Percentiles rank a stretch among this genome's conserved stretches.
phyloP scores from a whole-genome alignment of 306 rosid genomes.

The Prunus mira region DNA sequence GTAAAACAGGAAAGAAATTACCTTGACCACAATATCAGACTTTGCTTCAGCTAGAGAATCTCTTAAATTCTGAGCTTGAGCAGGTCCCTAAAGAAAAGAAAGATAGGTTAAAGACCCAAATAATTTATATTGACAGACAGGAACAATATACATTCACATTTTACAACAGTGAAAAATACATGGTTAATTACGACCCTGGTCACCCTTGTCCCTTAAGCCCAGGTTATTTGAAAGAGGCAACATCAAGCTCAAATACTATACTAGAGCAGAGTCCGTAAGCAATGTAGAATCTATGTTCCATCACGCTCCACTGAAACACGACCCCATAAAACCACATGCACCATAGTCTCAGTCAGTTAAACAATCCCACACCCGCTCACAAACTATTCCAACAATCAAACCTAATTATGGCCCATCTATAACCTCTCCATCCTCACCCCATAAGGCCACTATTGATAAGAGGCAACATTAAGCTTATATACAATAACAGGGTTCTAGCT shows the following conservation, averaged over 20 bases:
- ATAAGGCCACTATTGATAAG: no score
- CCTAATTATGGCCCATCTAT: not conserved
- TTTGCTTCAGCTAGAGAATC: constrained; percentile 85
- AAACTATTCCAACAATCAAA: not conserved
- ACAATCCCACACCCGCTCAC: not conserved
- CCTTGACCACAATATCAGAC: constrained; percentile 94
- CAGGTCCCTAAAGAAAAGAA: constrained; percentile 71
- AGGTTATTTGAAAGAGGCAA: not conserved
- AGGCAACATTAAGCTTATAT: no score
- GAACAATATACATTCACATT: not conserved
- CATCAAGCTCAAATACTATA: not conserved
- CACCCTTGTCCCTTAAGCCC: no score
- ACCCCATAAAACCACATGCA: not conserved
- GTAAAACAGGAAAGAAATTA: constrained; percentile 20
- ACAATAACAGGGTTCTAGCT: not conserved
- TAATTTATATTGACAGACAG: not conserved
- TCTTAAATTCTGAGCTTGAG: constrained; percentile 94
- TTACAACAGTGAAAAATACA: not conserved
- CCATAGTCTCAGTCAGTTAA: not conserved
- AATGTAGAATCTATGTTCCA: not conserved
- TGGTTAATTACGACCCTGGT: no score
- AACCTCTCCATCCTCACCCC: no score
- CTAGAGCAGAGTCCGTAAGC: not conserved
- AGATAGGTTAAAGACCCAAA: not conserved
- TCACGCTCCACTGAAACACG: not conserved